Base-by-base conservation (phyloP, 352 stramenopile genomes). In the Stramenopiles sp. region DNA sequence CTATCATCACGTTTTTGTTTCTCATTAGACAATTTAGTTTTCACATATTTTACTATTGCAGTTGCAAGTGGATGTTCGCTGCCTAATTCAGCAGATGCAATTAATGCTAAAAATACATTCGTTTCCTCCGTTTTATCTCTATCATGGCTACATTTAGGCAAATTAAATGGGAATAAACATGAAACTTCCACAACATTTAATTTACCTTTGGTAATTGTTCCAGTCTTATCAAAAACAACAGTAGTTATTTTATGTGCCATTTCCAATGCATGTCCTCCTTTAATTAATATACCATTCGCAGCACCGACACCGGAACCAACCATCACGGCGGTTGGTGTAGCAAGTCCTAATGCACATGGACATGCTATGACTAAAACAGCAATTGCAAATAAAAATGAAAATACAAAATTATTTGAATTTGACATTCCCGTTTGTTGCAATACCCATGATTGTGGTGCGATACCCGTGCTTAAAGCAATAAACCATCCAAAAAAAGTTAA, bases 191-290 rank as follows among this genome's bases (percentile, higher is more conserved):
- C 91, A 69, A 97, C 90, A 4, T 88, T 85, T 1, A 93, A 94
- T 65, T 92, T 87, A 4, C 94, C 94, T 23, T 91, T 87, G 0
- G 94, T 98, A 7, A 99, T 82, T n/a, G 96, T 99, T 0, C 97
- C 97, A 0, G 97, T 99, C 87, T 99, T 99, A 86, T 99, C 97
- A 83, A 99, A 99, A 30, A 99, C 83, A 78, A 99, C 93, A 43
- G 91, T 92, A 79, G 95, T 90, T 63, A 98, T 87, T 78, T 92
- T 93, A 81, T 95, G 89, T 7, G 90, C 90, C n/a, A 87, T 85
- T 79, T 97, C 91, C 6, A 98, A 85, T 7, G 92, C 88, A 78
- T 94, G 90, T 0, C 94, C 97, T 30, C 96, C 95, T 84, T 99
- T 99, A 86, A 99, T 98, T 29, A 99, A 86, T 69, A 99, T 92